These are phyloP conservation scores for Aspergillus taichungensis DNA, from an alignment of 495 filamentous ascomycete species.

Conservation along the genomic window DNA sequence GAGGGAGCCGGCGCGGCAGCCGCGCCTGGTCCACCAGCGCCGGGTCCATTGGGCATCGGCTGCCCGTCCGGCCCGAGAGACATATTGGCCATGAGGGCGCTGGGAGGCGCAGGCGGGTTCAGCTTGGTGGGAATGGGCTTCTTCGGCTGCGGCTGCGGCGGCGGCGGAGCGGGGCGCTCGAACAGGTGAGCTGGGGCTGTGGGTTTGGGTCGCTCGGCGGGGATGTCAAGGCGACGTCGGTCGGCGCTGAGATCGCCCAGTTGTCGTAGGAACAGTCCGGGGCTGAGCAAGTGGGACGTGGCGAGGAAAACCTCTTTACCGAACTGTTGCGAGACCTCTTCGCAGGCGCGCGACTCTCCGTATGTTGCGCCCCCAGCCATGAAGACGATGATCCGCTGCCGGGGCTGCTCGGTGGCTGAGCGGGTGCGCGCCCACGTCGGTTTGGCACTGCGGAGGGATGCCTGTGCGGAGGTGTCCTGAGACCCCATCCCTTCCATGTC, in stretches of 20 bases:
- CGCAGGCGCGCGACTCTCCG: slow-evolving; percentile 79
- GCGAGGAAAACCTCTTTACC: slow-evolving; percentile 79
- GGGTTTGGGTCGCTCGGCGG: slow-evolving; percentile 68
- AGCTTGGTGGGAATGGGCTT: slow-evolving; percentile 24
- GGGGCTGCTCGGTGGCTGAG: slow-evolving; percentile 64
- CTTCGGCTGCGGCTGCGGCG: slow-evolving; percentile 31
- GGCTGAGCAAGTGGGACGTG: slow-evolving; percentile 86
- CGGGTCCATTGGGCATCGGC: slow-evolving; percentile 16
- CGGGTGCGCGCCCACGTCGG: slow-evolving; percentile 90
- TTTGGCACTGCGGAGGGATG: slow-evolving; percentile 78
- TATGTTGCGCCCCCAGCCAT: slow-evolving; percentile 95
- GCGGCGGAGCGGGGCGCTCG: slow-evolving; percentile 56
- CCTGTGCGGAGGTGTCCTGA: slow-evolving; percentile 52
- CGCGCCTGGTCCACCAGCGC: slow-evolving; percentile 7
- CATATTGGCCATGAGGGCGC: slow-evolving; percentile 50
- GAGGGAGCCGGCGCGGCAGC: too few relatives aligned
- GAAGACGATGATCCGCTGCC: slow-evolving; percentile 88
- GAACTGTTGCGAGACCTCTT: slow-evolving; percentile 65
- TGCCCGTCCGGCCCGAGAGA: slow-evolving; percentile 34
- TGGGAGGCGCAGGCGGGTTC: slow-evolving; percentile 40
- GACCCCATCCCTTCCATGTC: slow-evolving; percentile 49
- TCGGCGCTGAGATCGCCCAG: slow-evolving; percentile 69
- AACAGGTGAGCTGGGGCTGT: slow-evolving; percentile 81
- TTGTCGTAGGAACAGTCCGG: slow-evolving; percentile 70
- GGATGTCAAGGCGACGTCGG: slow-evolving; percentile 66